A percentile compares a stretch with the other conserved stretches of the same genome.
Evolutionary conservation across 2,329 filamentous ascomycete species (phyloP).

Genomic region (Epicoccum nigrum): DNA sequence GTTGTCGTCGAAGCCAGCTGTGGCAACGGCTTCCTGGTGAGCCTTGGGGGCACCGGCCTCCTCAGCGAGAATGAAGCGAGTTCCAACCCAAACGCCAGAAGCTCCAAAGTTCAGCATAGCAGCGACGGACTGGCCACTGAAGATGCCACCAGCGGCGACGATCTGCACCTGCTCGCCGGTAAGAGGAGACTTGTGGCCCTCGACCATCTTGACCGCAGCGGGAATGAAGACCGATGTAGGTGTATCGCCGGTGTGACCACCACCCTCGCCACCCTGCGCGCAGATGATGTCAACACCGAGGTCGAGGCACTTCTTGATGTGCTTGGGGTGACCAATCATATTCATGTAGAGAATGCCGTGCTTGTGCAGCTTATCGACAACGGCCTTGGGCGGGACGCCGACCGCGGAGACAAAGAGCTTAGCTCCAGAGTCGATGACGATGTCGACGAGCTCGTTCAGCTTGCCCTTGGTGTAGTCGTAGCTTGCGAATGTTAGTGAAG

Average conservation of each 20-base stretch:
- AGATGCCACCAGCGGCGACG: slow-evolving; percentile 90
- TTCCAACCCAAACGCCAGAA: slow-evolving; percentile 93
- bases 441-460: slow-evolving; percentile 85
- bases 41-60: slow-evolving; percentile 92
- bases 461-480: slow-evolving; percentile 99
- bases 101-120: slow-evolving; percentile 93
- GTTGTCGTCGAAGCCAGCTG: slow-evolving; percentile 92
- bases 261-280: slow-evolving; percentile 96
- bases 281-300: slow-evolving; percentile 93
- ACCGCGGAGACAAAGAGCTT: slow-evolving; percentile 97
- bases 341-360: slow-evolving; percentile 96
- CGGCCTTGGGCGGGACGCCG: slow-evolving; percentile 84
- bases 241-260: slow-evolving; percentile 93
- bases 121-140: slow-evolving; percentile 88
- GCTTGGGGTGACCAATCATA: slow-evolving; percentile 99
- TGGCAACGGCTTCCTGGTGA: slow-evolving; percentile 94
- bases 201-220: slow-evolving; percentile 80
- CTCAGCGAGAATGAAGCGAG: slow-evolving; percentile 89
- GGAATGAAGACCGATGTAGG: slow-evolving; percentile 93
- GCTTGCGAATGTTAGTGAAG: slow-evolving; percentile 57
- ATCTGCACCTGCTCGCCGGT: slow-evolving; percentile 89
- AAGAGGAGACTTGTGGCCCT: slow-evolving; percentile 82
- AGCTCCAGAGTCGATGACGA: slow-evolving; percentile 89
- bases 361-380: slow-evolving; percentile 89
- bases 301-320: slow-evolving; percentile 94